phyloP scores from a whole-genome alignment of 208 protist genomes.

The Leishmania braziliensis region DNA sequence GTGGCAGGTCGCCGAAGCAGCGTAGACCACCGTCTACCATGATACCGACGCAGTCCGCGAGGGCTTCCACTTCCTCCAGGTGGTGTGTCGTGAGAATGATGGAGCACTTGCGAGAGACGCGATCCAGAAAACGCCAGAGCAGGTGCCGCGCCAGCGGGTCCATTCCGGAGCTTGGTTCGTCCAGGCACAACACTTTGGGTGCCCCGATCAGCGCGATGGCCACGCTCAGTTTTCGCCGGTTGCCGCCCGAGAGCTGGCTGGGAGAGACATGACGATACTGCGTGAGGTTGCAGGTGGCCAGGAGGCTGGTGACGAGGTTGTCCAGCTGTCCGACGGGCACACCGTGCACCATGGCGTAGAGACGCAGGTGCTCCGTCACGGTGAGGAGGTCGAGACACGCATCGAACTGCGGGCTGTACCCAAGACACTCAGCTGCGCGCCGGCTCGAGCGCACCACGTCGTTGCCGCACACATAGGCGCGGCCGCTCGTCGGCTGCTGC shows the following conservation, averaged over 20 bases:
- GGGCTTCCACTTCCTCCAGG: constrained; percentile 90
- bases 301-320: constrained; percentile 34
- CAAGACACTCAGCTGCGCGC: constrained; percentile 66
- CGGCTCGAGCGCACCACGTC: constrained; percentile 48
- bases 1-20: constrained; percentile 81
- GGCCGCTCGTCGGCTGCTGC: constrained; percentile 63
- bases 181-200: constrained; percentile 67
- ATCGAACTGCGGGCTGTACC: constrained; percentile 97
- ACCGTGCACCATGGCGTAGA: constrained; percentile 87
- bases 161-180: constrained; percentile 80
- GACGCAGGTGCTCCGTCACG: constrained; percentile 88
- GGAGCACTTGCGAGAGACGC: constrained; percentile 49
- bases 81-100: constrained; percentile 92
- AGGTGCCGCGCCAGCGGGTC: constrained; percentile 60
- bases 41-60: constrained; percentile 85
- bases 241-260: constrained; percentile 59
- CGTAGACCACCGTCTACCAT: constrained; percentile 88
- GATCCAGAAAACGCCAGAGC: constrained; percentile 75
- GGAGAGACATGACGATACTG: constrained; percentile 42
- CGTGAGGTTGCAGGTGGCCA: constrained; percentile 34
- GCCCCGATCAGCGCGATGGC: constrained; percentile 78
- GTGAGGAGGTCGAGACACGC: constrained; percentile 93
- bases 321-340: constrained; percentile 32
- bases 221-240: constrained; percentile 76
- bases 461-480: constrained; percentile 52